Conservation (phyloP, 345 rosid species). For the Camelina laxa region DNA sequence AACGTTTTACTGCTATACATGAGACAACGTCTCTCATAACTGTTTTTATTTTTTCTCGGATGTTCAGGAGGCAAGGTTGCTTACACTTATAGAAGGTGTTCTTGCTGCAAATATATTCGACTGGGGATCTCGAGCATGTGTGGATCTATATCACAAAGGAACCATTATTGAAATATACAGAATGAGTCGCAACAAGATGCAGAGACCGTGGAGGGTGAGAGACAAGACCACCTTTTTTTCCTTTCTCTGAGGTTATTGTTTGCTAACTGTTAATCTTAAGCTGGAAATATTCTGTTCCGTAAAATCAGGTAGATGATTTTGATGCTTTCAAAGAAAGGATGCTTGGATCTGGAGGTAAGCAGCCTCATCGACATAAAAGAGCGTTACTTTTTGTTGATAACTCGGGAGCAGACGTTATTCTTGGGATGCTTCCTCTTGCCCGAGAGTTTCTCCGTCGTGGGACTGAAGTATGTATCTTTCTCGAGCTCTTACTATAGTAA, state of each 20-base stretch:
- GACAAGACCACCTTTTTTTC: conserved; percentile 27
- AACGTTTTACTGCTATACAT: neutral
- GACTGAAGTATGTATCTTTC: conserved; percentile 69
- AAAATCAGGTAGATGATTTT: conserved; percentile 87
- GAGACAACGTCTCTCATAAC: conserved; percentile 21
- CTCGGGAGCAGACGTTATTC: conserved; percentile 91
- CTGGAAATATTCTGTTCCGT: conserved; percentile 9
- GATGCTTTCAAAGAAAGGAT: conserved; percentile 88
- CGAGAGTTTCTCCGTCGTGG: conserved; percentile 94
- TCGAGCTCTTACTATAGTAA: conserved; percentile 1
- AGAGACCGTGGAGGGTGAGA: conserved; percentile 93
- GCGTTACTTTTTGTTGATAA: conserved; percentile 97
- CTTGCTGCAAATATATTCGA: conserved; percentile 99
- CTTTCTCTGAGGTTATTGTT: neutral
- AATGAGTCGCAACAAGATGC: conserved; percentile 99
- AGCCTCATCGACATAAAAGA: conserved; percentile 79
- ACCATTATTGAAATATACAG: conserved; percentile 97
- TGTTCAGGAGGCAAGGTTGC: conserved; percentile 87
- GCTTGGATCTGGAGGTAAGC: conserved; percentile 69
- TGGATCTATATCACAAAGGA: conserved; percentile 97
- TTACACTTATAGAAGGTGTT: conserved; percentile 90
- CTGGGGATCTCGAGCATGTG: conserved; percentile 99
- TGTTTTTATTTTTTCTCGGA: neutral
- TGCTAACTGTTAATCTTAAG: neutral
- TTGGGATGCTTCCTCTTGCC: conserved; percentile 99